Evolutionary conservation across 495 filamentous ascomycete genomes (phyloP), one percentile per base, ranked within the genome.

Genomic region (Parathielavia hyrcaniae): DNA sequence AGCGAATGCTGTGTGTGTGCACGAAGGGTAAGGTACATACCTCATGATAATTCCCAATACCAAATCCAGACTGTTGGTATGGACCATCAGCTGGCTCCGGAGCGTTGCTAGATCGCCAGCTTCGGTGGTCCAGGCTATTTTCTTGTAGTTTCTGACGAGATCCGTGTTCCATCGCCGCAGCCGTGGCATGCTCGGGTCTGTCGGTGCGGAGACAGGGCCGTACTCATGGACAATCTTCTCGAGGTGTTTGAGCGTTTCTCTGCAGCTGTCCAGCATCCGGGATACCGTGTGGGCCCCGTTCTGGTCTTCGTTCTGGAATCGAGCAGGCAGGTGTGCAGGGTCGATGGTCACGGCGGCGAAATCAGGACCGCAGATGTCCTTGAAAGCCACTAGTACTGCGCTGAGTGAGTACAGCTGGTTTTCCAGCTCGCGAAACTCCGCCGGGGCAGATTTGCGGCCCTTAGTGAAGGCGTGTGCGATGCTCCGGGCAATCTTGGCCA

Each of bases 341-440:
- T 58, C 26, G 6, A 51, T 26, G 1, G 40, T 13, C 0, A 54
- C 11, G 14, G 50, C 47, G 30, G 46, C 47, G 19, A 51, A 4
- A 32, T 58, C 56, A 30, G 2, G 9, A 8, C 39, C 56, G 22
- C 48, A 52, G 41, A 39, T 38, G 30, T 55, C 52, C 16, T 53
- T 36, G 34, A 60, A 53, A 17, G 56, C 56, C 0, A 48, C 11
- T 23, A 63, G 48, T 17, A 53, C 48, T n/a, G 61, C 41, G 35
- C 61, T 60, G 35, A 63, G 57, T 4, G 61, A 60, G 39, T 57
- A 53, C 0, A 63, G 57, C 26, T 63, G 61, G 47, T 63, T 63
- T 30, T 63, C 61, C 26, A 63, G 57, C 49, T 63, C 57, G 1
- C 61, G 52, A 19, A 63, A 60, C 41, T 63, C 61, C 10, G 53